Percentiles rank a stretch among this genome's conserved stretches.
Evolutionary conservation across 164 flowering plant genomes (phyloP).

Genomic region (Brasenia schreberi): DNA sequence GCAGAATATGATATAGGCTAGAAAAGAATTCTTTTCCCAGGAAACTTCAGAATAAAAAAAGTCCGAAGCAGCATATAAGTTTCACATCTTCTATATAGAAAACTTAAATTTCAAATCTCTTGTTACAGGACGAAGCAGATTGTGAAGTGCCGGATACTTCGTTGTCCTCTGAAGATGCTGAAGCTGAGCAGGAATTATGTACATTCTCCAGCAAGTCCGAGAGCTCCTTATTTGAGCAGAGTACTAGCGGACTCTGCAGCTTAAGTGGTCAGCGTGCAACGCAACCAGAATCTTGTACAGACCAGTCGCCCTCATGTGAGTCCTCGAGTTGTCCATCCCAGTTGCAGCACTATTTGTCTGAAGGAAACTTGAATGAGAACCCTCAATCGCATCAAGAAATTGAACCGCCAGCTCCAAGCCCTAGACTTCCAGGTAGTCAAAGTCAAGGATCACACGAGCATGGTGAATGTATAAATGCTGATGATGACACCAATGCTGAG

Average conservation of each 20-base stretch:
- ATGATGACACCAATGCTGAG: conserved; percentile 1
- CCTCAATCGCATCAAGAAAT: not conserved
- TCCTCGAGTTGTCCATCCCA: conserved; percentile 18
- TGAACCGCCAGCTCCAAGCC: conserved; percentile 3
- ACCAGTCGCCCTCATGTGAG: conserved; percentile 12
- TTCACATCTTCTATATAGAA: too few relatives aligned
- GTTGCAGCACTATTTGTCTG: conserved; percentile 10
- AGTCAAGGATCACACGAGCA: conserved; percentile 14
- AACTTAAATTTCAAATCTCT: too few relatives aligned
- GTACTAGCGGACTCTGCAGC: conserved; percentile 8
- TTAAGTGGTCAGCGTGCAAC: not conserved
- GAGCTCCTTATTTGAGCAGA: conserved; percentile 11
- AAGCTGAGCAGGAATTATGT: conserved; percentile 13
- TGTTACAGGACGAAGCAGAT: conserved; percentile 23
- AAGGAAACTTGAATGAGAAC: conserved; percentile 18
- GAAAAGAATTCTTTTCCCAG: too few relatives aligned
- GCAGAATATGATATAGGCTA: too few relatives aligned
- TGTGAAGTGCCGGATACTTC: conserved; percentile 17
- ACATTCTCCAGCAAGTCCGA: conserved; percentile 11
- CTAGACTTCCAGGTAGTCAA: conserved; percentile 4
- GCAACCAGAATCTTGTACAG: conserved; percentile 12
- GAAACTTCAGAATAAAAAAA: too few relatives aligned
- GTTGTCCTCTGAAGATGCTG: conserved; percentile 15
- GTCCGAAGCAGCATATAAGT: too few relatives aligned
- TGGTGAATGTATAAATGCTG: conserved; percentile 1